phyloP scores from a whole-genome alignment of 139 green algal genomes.

The Gonium pectorale region DNA sequence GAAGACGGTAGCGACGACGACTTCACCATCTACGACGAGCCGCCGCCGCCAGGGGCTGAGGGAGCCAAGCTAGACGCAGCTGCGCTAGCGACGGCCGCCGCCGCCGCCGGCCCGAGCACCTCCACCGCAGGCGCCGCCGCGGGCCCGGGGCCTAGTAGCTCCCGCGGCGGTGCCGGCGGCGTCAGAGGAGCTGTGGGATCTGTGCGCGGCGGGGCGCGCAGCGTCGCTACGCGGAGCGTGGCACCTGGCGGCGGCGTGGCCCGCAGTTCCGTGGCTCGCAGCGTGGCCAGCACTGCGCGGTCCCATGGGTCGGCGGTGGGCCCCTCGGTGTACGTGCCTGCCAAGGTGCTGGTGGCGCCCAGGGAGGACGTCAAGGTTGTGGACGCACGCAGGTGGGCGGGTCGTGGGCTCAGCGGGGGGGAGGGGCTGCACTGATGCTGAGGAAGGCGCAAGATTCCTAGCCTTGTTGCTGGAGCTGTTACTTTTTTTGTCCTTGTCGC shows the following conservation, averaged over 20 bases:
- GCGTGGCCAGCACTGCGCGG: not conserved
- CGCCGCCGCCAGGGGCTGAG: not conserved
- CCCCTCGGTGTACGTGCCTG: constrained; percentile 35
- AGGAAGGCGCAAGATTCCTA: no score
- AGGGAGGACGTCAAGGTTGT: constrained; percentile 54
- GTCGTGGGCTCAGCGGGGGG: not conserved
- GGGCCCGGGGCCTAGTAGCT: constrained; percentile 7
- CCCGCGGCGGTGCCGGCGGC: not conserved
- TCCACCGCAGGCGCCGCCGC: not conserved
- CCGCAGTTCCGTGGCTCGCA: not conserved
- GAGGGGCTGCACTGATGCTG: no score
- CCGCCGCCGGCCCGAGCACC: not conserved
- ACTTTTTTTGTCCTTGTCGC: no score
- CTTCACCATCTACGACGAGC: constrained; percentile 29
- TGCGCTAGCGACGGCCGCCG: not conserved
- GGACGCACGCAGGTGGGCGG: constrained; percentile 51
- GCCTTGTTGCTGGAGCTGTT: not conserved
- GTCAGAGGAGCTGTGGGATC: no score
- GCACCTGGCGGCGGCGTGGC: not conserved
- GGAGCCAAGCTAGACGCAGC: not conserved
- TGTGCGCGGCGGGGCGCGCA: not conserved
- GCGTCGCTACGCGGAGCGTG: not conserved
- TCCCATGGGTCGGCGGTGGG: constrained; percentile 17
- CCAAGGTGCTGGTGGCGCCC: constrained; percentile 34
- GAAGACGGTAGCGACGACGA: constrained; percentile 8